Conservation (phyloP, 2,329 filamentous ascomycete species). For the Neocatenulostroma microsporum region DNA sequence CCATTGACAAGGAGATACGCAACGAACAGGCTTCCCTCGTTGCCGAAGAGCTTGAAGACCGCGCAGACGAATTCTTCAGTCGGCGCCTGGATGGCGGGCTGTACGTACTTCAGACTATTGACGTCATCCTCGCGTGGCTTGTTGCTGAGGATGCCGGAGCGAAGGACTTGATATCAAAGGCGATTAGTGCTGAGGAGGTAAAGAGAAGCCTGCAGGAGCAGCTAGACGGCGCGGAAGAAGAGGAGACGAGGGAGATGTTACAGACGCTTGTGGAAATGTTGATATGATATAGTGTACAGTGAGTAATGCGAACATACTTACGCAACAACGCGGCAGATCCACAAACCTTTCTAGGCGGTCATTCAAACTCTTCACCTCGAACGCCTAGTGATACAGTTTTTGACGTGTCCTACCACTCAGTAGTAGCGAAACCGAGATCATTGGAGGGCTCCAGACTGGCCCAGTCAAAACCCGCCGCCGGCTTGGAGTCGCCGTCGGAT, state of each 20-base stretch:
- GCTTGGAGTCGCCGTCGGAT: too few species aligned
- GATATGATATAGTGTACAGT: too few species aligned
- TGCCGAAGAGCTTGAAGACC: slow-evolving; percentile 53
- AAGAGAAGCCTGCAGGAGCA: slow-evolving; percentile 63
- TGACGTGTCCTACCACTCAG: too few species aligned
- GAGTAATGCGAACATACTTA: too few species aligned
- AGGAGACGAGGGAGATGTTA: slow-evolving; percentile 55
- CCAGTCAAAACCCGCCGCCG: too few species aligned
- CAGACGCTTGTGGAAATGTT: slow-evolving; percentile 50
- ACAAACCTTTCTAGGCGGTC: too few species aligned
- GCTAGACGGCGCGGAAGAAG: slow-evolving; percentile 47
- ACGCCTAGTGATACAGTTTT: too few species aligned
- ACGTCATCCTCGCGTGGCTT: slow-evolving; percentile 83
- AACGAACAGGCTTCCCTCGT: slow-evolving; percentile 48
- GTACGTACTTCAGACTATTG: slow-evolving; percentile 73
- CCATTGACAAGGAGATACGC: slow-evolving; percentile 57
- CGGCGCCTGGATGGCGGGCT: slow-evolving; percentile 74
- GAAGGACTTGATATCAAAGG: slow-evolving; percentile 36
- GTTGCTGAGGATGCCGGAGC: slow-evolving; percentile 80
- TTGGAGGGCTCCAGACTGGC: too few species aligned
- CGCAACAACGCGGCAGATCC: too few species aligned
- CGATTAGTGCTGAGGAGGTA: slow-evolving; percentile 56
- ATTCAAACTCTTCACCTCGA: too few species aligned
- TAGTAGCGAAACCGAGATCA: too few species aligned
- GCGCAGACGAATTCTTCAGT: slow-evolving; percentile 65